Conservation (phyloP, 345 rosid species). For the Acer yangbiense region DNA sequence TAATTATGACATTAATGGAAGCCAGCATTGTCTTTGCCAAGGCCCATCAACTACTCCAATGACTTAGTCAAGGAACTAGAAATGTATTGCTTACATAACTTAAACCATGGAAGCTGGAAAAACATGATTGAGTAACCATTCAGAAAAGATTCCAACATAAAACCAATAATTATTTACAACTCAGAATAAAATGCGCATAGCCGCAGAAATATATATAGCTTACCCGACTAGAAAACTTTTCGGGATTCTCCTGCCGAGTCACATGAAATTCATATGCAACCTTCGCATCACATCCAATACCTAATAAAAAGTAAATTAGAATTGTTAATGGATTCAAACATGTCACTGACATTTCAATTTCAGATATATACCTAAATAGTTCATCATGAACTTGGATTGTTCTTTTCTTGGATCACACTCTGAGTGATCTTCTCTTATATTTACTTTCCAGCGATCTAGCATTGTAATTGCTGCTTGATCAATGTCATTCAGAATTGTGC, state of each 20-base stretch:
- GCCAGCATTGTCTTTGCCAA: background rate
- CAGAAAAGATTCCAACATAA: background rate
- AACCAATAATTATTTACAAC: background rate
- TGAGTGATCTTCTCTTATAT: slow-evolving; percentile 48
- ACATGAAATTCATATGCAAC: slow-evolving; percentile 83
- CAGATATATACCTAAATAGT: slow-evolving; percentile 62
- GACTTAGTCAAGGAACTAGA: background rate
- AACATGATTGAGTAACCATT: background rate
- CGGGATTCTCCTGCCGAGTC: slow-evolving; percentile 79
- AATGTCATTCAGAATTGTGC: slow-evolving; percentile 64
- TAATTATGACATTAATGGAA: background rate
- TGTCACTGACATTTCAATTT: slow-evolving; percentile 4
- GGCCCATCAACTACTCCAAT: background rate
- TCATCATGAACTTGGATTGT: slow-evolving; percentile 73
- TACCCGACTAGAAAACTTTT: slow-evolving; percentile 85
- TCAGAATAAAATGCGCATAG: background rate
- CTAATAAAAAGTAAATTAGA: slow-evolving; percentile 37
- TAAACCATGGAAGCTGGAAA: background rate
- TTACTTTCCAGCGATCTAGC: slow-evolving; percentile 85
- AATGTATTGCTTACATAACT: background rate
- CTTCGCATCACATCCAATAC: slow-evolving; percentile 91
- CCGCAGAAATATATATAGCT: background rate
- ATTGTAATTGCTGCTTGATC: slow-evolving; percentile 82
- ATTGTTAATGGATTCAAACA: slow-evolving; percentile 18
- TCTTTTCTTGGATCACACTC: slow-evolving; percentile 35